Percentiles rank a stretch among this genome's conserved stretches.
Conservation (phyloP, 2,329 filamentous ascomycete genomes). For the Tolypocladium pustulatum region DNA sequence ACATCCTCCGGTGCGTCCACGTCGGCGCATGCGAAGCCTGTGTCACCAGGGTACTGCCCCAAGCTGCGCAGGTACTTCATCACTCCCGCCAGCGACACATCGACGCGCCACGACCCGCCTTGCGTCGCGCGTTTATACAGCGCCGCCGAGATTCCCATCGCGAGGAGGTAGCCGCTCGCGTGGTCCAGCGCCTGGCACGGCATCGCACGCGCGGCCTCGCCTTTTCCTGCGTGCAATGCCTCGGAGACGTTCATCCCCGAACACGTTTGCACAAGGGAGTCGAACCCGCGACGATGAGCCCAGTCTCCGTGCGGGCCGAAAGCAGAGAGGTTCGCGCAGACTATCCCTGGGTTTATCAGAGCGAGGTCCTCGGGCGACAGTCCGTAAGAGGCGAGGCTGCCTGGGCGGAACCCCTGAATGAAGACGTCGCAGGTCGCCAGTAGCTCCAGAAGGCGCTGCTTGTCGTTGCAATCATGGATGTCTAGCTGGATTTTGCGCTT, state of each 20-base stretch:
- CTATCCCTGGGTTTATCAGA: not conserved
- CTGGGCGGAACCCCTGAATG: not conserved
- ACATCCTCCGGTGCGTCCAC: not conserved
- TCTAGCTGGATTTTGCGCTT: not conserved
- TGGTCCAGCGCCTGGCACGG: not conserved
- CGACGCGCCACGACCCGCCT: not conserved
- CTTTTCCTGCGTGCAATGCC: not conserved
- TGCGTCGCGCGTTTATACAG: not conserved
- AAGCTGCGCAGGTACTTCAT: not conserved
- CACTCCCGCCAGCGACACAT: not conserved
- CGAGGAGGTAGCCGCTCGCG: not conserved
- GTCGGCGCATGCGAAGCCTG: not conserved
- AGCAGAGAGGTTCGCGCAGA: not conserved
- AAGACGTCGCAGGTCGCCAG: not conserved
- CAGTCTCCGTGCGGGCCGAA: not conserved
- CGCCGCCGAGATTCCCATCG: not conserved
- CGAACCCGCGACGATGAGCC: not conserved
- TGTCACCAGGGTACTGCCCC: not conserved
- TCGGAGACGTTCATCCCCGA: not conserved
- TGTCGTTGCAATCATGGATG: not conserved
- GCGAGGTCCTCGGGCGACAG: not conserved
- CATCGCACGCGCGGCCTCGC: not conserved
- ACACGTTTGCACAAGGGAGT: not conserved
- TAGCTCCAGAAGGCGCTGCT: not conserved
- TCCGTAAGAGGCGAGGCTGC: not conserved